Evolutionary conservation across 495 filamentous ascomycete genomes (phyloP), one percentile per base, ranked within the genome.

Genomic region (Penicillium manginii): DNA sequence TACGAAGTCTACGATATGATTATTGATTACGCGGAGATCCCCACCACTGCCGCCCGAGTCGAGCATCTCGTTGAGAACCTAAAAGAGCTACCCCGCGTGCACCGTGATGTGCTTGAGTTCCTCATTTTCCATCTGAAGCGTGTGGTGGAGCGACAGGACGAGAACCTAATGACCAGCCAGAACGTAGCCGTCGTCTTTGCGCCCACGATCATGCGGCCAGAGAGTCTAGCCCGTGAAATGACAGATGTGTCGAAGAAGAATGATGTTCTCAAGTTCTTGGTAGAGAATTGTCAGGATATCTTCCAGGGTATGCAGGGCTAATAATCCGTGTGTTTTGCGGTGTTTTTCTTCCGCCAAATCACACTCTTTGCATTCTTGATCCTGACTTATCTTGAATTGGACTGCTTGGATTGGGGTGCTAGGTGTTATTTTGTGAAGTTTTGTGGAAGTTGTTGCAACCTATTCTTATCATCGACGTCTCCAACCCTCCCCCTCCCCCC

Each of bases 101-200:
- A 99, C 66, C 86, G 84, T 10, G 91, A 96, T 67, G 91, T 90
- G 52, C 85, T 99, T 11, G 93, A 97, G 69, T 96, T 96, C 67
- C 80, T 99, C 37, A 84, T 97, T 62, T 96, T 96, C 81, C 96
- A 99, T 74, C 82, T 99, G 62, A 90, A 85, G 52, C 87, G 93
- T 33, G 96, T 99, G 21, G 90, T 96, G 31, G 81, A 84, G 48
- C 85, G 89, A 57, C 88, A 93, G 67, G 78, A 82, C 15, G 89
- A 94, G 66, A 99, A 99, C 67, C 72, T 85, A 73, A 99, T 99
- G 96, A 94, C 90, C 18, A 89, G 93, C 35, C 87, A 90, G 69
- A 99, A 99, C 64, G 78, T 98, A 37, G 91, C 96, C 5, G 96
- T 99, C 55, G 96, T 99, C 26, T 99, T 99, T 65, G 96, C 96